Evolutionary conservation across 2,329 filamentous ascomycete genomes (phyloP).

Genomic region (Fusarium sp.): DNA sequence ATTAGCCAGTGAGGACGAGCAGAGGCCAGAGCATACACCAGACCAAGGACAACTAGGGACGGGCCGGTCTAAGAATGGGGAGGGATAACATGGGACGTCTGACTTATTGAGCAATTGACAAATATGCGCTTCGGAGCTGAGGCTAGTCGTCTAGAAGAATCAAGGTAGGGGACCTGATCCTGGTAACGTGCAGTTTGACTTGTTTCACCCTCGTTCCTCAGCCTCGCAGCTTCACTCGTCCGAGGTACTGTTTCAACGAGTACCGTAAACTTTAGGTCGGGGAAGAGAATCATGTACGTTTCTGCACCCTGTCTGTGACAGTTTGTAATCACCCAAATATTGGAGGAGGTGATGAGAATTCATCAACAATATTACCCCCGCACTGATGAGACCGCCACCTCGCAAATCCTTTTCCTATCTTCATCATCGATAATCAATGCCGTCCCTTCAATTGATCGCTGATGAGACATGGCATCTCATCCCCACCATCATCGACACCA

Average conservation of each 20-base stretch:
- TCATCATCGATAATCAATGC: slow-evolving; percentile 5
- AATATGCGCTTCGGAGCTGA: slow-evolving; percentile 23
- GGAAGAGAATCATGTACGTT: not conserved
- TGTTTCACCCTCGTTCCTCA: slow-evolving; percentile 35
- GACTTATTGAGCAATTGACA: slow-evolving; percentile 20
- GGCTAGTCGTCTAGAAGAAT: slow-evolving; percentile 19
- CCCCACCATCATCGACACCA: slow-evolving; percentile 14
- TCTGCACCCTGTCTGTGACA: not conserved
- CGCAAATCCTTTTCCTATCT: slow-evolving; percentile 3
- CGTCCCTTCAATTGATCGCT: slow-evolving; percentile 14
- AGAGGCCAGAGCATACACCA: slow-evolving; percentile 25
- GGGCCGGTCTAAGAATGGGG: slow-evolving; percentile 39
- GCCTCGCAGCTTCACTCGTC: slow-evolving; percentile 23
- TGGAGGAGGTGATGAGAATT: slow-evolving; percentile 4
- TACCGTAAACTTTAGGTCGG: not conserved
- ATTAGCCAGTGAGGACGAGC: slow-evolving; percentile 18
- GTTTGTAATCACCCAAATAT: not conserved
- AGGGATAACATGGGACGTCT: slow-evolving; percentile 35
- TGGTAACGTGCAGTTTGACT: slow-evolving; percentile 32
- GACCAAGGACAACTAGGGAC: slow-evolving; percentile 41
- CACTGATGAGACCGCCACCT: slow-evolving; percentile 30
- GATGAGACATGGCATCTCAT: slow-evolving; percentile 20
- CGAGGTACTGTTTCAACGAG: not conserved
- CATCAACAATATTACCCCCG: slow-evolving; percentile 15
- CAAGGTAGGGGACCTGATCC: slow-evolving; percentile 24